Conservation (phyloP, 1,284 basidiomycete genomes). For the Apiotrichum akiyoshidainum region DNA sequence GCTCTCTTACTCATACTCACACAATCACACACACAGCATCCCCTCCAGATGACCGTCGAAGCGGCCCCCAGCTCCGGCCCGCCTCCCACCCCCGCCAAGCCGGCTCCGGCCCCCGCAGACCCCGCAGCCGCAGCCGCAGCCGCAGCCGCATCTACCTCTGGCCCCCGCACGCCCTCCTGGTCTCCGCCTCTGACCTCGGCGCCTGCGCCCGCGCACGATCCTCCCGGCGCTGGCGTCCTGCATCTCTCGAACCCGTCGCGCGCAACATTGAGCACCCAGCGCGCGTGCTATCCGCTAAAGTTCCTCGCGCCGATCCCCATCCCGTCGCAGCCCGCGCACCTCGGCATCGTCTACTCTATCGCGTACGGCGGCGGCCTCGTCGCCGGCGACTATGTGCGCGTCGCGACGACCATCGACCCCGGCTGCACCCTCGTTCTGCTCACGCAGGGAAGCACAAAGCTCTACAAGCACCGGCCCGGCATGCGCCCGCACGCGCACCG, state of each 20-base stretch:
- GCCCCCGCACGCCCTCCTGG: neutral
- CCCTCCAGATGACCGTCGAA: neutral
- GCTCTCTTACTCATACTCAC: neutral
- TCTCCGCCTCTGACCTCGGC: neutral
- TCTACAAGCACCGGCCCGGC: conserved; percentile 72
- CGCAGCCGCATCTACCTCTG: too few species aligned
- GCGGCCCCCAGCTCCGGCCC: neutral
- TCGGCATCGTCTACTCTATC: conserved; percentile 74
- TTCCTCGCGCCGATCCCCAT: conserved; percentile 65
- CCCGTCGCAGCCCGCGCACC: conserved; percentile 45
- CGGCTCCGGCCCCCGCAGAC: too few species aligned
- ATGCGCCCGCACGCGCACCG: conserved; percentile 40
- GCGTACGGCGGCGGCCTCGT: conserved; percentile 93
- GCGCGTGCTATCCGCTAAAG: conserved; percentile 85
- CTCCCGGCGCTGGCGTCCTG: conserved; percentile 37
- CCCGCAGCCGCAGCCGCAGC: too few species aligned
- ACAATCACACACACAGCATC: too few species aligned
- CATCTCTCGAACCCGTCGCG: conserved; percentile 24
- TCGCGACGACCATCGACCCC: conserved; percentile 62
- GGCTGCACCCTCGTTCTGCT: conserved; percentile 39
- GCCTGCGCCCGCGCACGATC: neutral
- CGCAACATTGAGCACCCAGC: conserved; percentile 69
- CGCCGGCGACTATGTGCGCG: conserved; percentile 71
- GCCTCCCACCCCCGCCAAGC: neutral
- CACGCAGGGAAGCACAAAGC: conserved; percentile 82